phyloP scores from a whole-genome alignment of 139 green algal species.

The Asterochloris sp. region DNA sequence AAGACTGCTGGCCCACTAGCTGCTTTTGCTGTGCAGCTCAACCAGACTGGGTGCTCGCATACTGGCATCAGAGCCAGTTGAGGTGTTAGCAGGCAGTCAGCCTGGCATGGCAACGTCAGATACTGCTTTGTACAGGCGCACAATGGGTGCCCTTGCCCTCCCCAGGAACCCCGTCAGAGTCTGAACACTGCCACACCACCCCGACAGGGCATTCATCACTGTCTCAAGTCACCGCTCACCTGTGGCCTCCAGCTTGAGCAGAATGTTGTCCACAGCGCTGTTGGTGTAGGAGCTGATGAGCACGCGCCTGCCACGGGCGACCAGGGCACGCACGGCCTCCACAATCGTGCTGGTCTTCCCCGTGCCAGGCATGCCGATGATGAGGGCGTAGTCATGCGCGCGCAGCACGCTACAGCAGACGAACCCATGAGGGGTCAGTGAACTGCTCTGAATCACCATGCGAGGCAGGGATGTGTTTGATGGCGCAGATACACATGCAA shows the following conservation, averaged over 20 bases:
- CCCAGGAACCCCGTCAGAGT: too few species aligned
- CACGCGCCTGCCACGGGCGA: constrained; percentile 50
- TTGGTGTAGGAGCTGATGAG: constrained; percentile 96
- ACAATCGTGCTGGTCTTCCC: constrained; percentile 80
- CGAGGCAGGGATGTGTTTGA: background rate
- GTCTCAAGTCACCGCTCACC: background rate
- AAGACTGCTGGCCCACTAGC: too few species aligned
- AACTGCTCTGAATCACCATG: constrained; percentile 35
- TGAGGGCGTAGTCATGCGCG: constrained; percentile 59
- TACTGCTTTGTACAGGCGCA: too few species aligned
- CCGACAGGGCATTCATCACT: too few species aligned
- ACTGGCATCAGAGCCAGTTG: too few species aligned
- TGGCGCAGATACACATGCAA: background rate
- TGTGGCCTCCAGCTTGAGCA: constrained; percentile 65
- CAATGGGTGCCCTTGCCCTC: too few species aligned
- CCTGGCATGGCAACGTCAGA: too few species aligned
- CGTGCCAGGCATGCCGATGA: constrained; percentile 86
- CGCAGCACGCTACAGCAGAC: background rate
- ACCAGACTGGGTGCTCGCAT: too few species aligned
- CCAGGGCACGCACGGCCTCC: constrained; percentile 47
- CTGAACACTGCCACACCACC: too few species aligned
- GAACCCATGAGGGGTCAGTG: background rate
- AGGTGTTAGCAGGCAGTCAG: too few species aligned
- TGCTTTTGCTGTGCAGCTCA: too few species aligned
- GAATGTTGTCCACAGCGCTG: constrained; percentile 95